Percentiles rank a stretch among this genome's conserved stretches.
phyloP scores from a whole-genome alignment of 306 rosid genomes.

The Argentina anserina region DNA sequence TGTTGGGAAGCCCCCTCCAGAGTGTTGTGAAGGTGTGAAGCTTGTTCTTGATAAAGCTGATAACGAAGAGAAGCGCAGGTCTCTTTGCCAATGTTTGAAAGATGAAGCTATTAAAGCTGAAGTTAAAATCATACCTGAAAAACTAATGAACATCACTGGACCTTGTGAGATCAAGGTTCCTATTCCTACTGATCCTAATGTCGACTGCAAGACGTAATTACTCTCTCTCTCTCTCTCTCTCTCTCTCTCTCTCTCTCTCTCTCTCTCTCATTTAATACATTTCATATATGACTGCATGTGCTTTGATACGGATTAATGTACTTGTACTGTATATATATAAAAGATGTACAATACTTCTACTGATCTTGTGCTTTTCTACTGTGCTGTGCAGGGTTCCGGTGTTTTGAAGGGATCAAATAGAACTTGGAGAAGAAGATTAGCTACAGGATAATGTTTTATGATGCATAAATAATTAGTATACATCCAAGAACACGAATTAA shows the following conservation, averaged over 20 bases:
- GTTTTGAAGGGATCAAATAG: not conserved
- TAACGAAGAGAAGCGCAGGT: not conserved
- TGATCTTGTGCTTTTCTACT: not conserved
- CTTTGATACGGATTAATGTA: not conserved
- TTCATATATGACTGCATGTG: too few species aligned
- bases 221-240: not conserved
- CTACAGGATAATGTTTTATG: not conserved
- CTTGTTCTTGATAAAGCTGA: not conserved
- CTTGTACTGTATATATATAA: not conserved
- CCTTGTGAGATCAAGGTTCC: conserved; percentile 9
- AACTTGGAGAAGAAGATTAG: not conserved
- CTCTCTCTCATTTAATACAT: too few species aligned
- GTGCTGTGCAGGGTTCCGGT: conserved; percentile 6
- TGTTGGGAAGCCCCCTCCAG: not conserved
- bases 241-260: conserved; percentile 2
- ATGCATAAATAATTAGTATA: not conserved
- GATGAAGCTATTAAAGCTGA: not conserved
- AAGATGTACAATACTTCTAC: not conserved
- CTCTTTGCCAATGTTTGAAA: conserved; percentile 20
- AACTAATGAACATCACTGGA: conserved; percentile 3
- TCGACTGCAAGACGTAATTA: conserved; percentile 22
- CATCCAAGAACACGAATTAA: conserved; percentile 2
- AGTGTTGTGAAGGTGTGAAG: conserved; percentile 3
- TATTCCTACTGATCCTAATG: conserved; percentile 23
- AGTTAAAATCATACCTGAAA: not conserved